These are phyloP conservation scores for Chamaecyparis obtusa DNA, from an alignment of 75 land plant species.

Conservation along the genomic window DNA sequence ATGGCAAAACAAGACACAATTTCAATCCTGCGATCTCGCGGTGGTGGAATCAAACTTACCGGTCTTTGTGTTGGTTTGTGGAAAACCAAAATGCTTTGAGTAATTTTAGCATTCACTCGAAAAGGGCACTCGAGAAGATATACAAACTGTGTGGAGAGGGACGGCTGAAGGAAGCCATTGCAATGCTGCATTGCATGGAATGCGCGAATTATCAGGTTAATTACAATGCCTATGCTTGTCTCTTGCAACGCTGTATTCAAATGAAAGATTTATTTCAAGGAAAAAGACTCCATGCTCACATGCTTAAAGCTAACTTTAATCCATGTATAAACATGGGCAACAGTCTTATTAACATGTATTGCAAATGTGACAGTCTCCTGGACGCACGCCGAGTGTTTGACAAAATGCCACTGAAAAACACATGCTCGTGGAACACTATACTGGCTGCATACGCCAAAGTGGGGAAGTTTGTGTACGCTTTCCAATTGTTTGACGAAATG, in stretches of 20 bases:
- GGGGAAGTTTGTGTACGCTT: slow-evolving; percentile 8
- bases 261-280: slow-evolving; percentile 12
- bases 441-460: slow-evolving; percentile 12
- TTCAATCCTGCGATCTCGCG: neutral
- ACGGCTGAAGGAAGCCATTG: neutral
- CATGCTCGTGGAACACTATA: slow-evolving; percentile 13
- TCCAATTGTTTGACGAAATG: slow-evolving; percentile 11
- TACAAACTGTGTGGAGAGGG: neutral
- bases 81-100: neutral
- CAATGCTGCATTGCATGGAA: neutral
- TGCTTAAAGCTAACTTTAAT: neutral
- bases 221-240: slow-evolving; percentile 1
- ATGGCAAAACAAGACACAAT: neutral
- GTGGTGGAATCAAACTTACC: neutral
- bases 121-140: neutral
- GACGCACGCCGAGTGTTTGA: slow-evolving; percentile 16
- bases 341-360: slow-evolving; percentile 25
- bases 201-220: neutral
- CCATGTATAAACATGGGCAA: slow-evolving; percentile 14
- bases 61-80: neutral
- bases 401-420: slow-evolving; percentile 11
- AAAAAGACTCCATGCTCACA: slow-evolving; percentile 10
- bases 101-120: neutral
- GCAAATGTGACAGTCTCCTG: slow-evolving; percentile 13
- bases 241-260: neutral